Conservation (phyloP, 768 basidiomycete genomes). For the Kwoniella mangroviensis region DNA sequence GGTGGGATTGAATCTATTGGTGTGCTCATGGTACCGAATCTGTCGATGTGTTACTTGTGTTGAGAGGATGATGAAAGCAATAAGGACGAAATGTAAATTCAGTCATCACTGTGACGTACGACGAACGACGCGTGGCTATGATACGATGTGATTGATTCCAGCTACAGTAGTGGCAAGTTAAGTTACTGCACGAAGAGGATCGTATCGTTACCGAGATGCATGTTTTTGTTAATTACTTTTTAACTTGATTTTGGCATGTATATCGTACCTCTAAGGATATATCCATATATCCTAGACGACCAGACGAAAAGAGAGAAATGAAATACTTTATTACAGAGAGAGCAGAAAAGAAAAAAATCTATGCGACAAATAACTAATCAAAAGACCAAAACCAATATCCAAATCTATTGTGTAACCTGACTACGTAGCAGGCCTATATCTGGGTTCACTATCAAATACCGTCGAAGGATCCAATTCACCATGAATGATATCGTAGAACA, state of each 20-base stretch:
- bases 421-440: slow-evolving; percentile 1
- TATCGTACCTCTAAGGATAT: no score
- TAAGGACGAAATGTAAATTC: no score
- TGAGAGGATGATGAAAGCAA: no score
- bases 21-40: no score
- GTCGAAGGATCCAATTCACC: slow-evolving; percentile 61
- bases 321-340: neutral
- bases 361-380: neutral
- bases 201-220: slow-evolving; percentile 3
- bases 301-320: neutral
- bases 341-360: neutral
- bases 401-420: neutral
- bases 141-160: no score
- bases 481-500: slow-evolving; percentile 99
- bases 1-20: no score
- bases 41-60: no score
- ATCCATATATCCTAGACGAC: neutral
- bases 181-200: neutral
- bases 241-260: no score
- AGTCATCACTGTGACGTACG: neutral
- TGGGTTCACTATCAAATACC: slow-evolving; percentile 48
- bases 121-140: neutral
- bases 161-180: no score
- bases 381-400: neutral
- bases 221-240: neutral